Conservation (phyloP, 2,329 filamentous ascomycete genomes). For the Rugonectria rugulosa region DNA sequence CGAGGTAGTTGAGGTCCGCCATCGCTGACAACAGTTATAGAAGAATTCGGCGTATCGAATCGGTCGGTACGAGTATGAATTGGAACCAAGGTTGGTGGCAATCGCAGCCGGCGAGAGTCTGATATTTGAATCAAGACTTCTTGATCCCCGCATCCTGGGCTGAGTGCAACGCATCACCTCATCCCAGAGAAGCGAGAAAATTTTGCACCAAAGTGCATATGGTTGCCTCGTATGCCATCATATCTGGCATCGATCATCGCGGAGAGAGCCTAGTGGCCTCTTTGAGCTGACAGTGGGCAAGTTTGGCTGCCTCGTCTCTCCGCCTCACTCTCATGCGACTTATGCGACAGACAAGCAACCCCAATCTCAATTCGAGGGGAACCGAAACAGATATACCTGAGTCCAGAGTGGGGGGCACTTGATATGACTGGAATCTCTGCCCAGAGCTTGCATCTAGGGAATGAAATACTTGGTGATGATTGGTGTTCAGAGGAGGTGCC, state of each 20-base stretch:
- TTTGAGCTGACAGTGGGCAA: constrained; percentile 6
- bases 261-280: constrained; percentile 1
- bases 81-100: not conserved
- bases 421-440: constrained; percentile 12
- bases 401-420: not conserved
- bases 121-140: constrained; percentile 21
- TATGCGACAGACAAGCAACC: constrained; percentile 8
- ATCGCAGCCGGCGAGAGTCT: not conserved
- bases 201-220: constrained; percentile 30
- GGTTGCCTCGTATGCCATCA: constrained; percentile 23
- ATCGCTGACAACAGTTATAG: constrained; percentile 15
- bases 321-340: constrained; percentile 26
- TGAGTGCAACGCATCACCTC: not conserved
- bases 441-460: constrained; percentile 1
- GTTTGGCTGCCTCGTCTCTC: constrained; percentile 28
- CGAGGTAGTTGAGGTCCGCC: constrained; percentile 33
- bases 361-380: constrained; percentile 6
- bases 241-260: constrained; percentile 18
- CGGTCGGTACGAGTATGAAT: not conserved
- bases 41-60: not conserved
- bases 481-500: constrained; percentile 7
- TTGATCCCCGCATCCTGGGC: constrained; percentile 4
- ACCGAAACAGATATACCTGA: constrained; percentile 1
- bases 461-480: constrained; percentile 14
- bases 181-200: constrained; percentile 13